Percentiles rank a stretch among this genome's conserved stretches.
Evolutionary conservation across 169 alveolate species (phyloP).

Genomic region (Amoebophrya sp.): DNA sequence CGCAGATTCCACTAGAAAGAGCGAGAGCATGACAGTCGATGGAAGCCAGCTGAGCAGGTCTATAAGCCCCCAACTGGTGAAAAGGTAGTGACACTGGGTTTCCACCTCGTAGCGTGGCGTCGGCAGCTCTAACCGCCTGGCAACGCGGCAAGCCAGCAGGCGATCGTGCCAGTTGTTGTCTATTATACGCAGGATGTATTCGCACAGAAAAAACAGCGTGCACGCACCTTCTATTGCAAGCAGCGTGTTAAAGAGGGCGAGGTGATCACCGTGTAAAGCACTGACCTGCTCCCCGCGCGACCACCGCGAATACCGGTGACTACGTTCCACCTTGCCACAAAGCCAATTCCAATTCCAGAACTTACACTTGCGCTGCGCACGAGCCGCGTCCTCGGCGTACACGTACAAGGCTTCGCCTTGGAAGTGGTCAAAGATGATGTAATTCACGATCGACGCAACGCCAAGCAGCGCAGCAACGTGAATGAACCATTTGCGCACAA

Average conservation of each 20-base stretch:
- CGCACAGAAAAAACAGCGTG: not conserved
- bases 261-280: not conserved
- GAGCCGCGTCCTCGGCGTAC: not conserved
- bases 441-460: not conserved
- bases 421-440: not conserved
- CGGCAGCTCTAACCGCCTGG: not conserved
- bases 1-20: not conserved
- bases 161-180: not conserved
- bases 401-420: not conserved
- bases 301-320: not conserved
- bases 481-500: not conserved
- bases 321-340: not conserved
- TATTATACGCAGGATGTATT: not conserved
- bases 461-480: not conserved
- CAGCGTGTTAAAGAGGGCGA: not conserved
- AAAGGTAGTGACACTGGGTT: not conserved
- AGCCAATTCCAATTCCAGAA: not conserved
- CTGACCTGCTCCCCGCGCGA: no score
- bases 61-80: not conserved
- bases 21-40: not conserved
- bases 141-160: not conserved
- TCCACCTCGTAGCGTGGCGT: not conserved
- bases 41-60: not conserved
- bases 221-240: not conserved
- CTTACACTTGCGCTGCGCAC: not conserved